Percentiles rank a stretch among this genome's conserved stretches.
phyloP scores from a whole-genome alignment of 2,329 filamentous ascomycete species.

The Exserohilum rostratum region DNA sequence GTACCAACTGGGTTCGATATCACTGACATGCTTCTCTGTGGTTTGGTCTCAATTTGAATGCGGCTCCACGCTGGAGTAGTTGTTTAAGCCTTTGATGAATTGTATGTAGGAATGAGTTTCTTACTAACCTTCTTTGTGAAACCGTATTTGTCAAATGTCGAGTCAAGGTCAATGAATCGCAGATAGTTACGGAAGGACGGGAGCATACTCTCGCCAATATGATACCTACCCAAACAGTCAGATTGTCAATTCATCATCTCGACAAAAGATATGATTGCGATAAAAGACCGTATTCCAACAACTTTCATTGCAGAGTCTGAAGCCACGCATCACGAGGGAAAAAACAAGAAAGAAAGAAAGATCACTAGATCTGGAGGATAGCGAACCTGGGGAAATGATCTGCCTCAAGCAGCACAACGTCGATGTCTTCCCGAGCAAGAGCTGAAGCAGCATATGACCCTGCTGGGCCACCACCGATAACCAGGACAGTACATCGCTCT shows the following conservation, averaged over 20 bases:
- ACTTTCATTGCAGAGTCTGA: too few species aligned
- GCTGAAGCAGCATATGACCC: constrained; percentile 55
- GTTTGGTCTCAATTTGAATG: constrained; percentile 21
- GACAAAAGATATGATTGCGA: too few species aligned
- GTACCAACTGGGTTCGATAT: constrained; percentile 13
- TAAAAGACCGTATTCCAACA: too few species aligned
- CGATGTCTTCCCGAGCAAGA: constrained; percentile 55
- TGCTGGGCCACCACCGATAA: constrained; percentile 53
- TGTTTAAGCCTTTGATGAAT: background rate
- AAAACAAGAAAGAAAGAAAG: too few species aligned
- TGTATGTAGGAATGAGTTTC: background rate
- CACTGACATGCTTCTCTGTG: too few species aligned
- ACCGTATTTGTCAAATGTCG: constrained; percentile 19
- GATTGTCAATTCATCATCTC: too few species aligned
- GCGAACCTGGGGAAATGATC: constrained; percentile 37
- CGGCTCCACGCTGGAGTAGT: background rate
- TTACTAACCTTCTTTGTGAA: constrained; percentile 18
- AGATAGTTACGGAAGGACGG: constrained; percentile 22
- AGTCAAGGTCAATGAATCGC: constrained; percentile 18
- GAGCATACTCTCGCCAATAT: constrained; percentile 21
- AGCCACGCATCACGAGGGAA: too few species aligned
- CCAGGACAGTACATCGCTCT: constrained; percentile 14
- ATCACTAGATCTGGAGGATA: too few species aligned
- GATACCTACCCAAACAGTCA: too few species aligned
- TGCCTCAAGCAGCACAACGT: constrained; percentile 54